Evolutionary conservation across 176 grass and related monocot genomes (phyloP), one percentile per base, ranked within the genome.

Genomic region (Rhynchospora breviuscula): DNA sequence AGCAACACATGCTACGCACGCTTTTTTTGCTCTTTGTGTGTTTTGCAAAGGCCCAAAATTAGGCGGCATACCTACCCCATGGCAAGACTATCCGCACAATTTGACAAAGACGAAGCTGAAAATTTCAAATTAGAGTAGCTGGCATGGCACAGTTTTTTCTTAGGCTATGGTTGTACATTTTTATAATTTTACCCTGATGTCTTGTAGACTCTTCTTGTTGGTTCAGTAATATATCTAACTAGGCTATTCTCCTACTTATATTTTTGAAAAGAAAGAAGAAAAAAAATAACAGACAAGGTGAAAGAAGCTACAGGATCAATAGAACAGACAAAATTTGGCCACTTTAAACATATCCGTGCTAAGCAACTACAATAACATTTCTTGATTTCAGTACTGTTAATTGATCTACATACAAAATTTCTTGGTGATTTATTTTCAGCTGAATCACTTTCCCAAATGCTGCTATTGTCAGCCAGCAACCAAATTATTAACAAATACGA

Each of bases 401-500:
- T 18, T 13, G 10, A 77, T 46, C 23, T 54, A 54, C 46, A 53
- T 54, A 56, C 73, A 77, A 17, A 33, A 53, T 53, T 77, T 53
- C 22, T 29, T 54, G 22, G 72, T 46, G 22, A 76, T 52, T 77
- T 77, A 77, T 56, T 65, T 77, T 77, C 13, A 53, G 19, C 48
- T 54, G 49, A 53, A 77, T 56, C 48, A 33, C 73, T 77, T 49
- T 8, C 14, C 14, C 2, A 35, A 77, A 77, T 48, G 21, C 73
- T 56, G 73, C 22, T 77, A 18, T 56, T 29, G 49, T 23, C 49
- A 17, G 73, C 26, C 49, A 76, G 48, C 48, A 53, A 76, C 31
- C 23, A 21, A 77, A 77, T 77, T 56, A 77, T 77, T 77, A 77
- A 77, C 21, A 77, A 77, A 31, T 56, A 53, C 52, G 10, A 77